phyloP scores from a whole-genome alignment of 2,329 filamentous ascomycete species.

The Davidsoniella neocaledoniae region DNA sequence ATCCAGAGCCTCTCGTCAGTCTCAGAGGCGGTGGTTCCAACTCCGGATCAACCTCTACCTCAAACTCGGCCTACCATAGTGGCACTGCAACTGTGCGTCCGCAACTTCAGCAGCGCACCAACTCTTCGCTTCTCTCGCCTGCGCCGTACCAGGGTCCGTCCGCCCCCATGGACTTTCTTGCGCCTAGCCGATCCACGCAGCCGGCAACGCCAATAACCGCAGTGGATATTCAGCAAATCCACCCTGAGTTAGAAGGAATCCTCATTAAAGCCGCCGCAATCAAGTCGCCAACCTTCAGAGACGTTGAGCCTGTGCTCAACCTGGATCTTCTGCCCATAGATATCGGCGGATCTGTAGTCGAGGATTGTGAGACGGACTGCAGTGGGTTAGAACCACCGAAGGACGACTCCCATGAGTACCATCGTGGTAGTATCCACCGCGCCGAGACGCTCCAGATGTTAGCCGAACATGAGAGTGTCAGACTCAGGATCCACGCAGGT shows the following conservation, averaged over 20 bases:
- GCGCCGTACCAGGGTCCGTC: constrained; percentile 6
- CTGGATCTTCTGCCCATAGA: background rate
- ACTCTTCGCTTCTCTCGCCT: constrained; percentile 2
- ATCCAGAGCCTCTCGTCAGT: background rate
- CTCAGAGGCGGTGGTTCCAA: constrained; percentile 9
- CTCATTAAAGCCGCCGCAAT: constrained; percentile 37
- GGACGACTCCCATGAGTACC: constrained; percentile 3
- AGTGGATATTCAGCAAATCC: constrained; percentile 41
- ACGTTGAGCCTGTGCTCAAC: constrained; percentile 15
- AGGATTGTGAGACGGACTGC: background rate
- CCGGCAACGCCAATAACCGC: constrained; percentile 24
- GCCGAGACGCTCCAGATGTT: constrained; percentile 30
- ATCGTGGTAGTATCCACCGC: constrained; percentile 14
- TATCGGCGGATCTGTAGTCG: background rate
- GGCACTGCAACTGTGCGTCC: constrained; percentile 1
- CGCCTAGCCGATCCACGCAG: constrained; percentile 13
- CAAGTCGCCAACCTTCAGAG: constrained; percentile 34
- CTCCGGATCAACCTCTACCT: constrained; percentile 13
- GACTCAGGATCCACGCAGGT: constrained; percentile 44
- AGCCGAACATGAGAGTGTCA: constrained; percentile 29
- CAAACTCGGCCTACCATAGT: constrained; percentile 10
- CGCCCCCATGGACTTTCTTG: constrained; percentile 21
- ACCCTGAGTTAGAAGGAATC: constrained; percentile 43
- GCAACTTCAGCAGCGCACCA: background rate
- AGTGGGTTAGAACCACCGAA: background rate